Conservation (phyloP, 2,329 filamentous ascomycete genomes). For the Fusarium torreyae region DNA sequence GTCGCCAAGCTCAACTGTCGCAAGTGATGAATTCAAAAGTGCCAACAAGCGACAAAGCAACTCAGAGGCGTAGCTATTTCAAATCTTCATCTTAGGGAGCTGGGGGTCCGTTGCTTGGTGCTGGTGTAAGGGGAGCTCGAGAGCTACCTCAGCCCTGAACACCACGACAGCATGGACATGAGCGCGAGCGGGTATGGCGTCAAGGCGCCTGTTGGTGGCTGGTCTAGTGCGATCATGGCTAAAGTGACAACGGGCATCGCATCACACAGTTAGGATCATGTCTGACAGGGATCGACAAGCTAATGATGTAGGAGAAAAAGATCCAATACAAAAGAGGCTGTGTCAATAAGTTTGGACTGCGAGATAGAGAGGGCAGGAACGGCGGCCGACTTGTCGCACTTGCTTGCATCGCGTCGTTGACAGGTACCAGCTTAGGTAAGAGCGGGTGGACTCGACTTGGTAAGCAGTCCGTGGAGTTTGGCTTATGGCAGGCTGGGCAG, state of each 20-base stretch:
- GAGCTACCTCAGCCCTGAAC: slow-evolving; percentile 14
- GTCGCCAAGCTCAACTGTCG: not conserved
- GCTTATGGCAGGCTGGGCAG: not conserved
- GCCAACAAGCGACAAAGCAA: slow-evolving; percentile 14
- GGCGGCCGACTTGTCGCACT: slow-evolving; percentile 23
- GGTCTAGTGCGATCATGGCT: slow-evolving; percentile 36
- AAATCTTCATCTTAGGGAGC: not conserved
- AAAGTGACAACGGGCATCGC: slow-evolving; percentile 29
- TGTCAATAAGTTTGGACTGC: slow-evolving; percentile 14
- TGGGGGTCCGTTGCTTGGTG: slow-evolving; percentile 4
- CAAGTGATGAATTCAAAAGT: slow-evolving; percentile 17
- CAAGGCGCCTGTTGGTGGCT: slow-evolving; percentile 49
- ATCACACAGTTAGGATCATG: slow-evolving; percentile 3
- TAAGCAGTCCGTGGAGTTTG: slow-evolving; percentile 5
- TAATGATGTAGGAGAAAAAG: slow-evolving; percentile 6
- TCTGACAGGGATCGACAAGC: slow-evolving; percentile 10
- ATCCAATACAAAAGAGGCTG: slow-evolving; percentile 33
- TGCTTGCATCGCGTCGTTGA: slow-evolving; percentile 31
- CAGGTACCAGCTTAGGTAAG: slow-evolving; percentile 25
- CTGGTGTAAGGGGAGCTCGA: slow-evolving; percentile 1
- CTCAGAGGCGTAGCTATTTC: slow-evolving; percentile 12
- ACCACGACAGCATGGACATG: slow-evolving; percentile 14
- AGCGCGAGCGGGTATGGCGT: slow-evolving; percentile 47
- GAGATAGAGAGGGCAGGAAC: slow-evolving; percentile 17
- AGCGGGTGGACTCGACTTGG: not conserved